Percentiles rank a stretch among this genome's conserved stretches.
Conservation (phyloP, 1,139 yeast genomes). For the Meyerozyma guilliermondii region DNA sequence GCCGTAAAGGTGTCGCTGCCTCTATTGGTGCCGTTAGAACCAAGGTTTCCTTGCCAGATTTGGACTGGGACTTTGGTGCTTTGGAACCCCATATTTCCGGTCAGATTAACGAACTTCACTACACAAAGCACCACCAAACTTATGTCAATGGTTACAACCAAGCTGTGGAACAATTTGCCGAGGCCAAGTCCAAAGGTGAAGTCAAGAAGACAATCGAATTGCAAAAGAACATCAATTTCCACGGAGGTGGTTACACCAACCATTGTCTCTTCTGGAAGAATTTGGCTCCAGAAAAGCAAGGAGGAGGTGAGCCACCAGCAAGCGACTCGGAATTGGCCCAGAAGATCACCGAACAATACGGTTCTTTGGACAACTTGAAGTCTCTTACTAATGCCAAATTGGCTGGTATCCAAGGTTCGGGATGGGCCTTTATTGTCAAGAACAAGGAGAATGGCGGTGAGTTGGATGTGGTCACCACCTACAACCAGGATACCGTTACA, state of each 20-base stretch:
- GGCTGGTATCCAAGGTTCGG: slow-evolving; percentile 45
- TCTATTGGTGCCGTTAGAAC: slow-evolving; percentile 41
- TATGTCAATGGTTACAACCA: slow-evolving; percentile 39
- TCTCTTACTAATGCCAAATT: slow-evolving; percentile 33
- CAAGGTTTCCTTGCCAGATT: slow-evolving; percentile 28
- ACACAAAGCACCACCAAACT: slow-evolving; percentile 40
- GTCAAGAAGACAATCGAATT: slow-evolving; percentile 32
- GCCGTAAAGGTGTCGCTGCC: slow-evolving; percentile 12
- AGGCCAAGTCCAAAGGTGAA: slow-evolving; percentile 32
- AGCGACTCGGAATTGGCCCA: slow-evolving; percentile 27
- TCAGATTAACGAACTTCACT: slow-evolving; percentile 36
- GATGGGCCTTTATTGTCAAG: slow-evolving; percentile 46
- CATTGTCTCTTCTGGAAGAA: slow-evolving; percentile 42
- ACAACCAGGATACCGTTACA: slow-evolving; percentile 42
- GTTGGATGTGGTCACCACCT: slow-evolving; percentile 39
- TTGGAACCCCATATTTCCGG: slow-evolving; percentile 42
- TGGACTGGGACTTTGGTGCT: slow-evolving; percentile 38
- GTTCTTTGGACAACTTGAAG: slow-evolving; percentile 37
- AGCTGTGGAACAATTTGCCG: slow-evolving; percentile 32
- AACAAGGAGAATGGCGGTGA: slow-evolving; percentile 34
- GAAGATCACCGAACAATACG: slow-evolving; percentile 34
- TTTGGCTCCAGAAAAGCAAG: slow-evolving; percentile 36
- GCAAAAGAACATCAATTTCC: slow-evolving; percentile 37
- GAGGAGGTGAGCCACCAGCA: slow-evolving; percentile 38
- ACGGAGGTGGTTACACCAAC: slow-evolving; percentile 44